Percentiles rank a stretch among this genome's conserved stretches.
Conservation (phyloP, 257 asterid species). For the Salvia miltiorrhiza region DNA sequence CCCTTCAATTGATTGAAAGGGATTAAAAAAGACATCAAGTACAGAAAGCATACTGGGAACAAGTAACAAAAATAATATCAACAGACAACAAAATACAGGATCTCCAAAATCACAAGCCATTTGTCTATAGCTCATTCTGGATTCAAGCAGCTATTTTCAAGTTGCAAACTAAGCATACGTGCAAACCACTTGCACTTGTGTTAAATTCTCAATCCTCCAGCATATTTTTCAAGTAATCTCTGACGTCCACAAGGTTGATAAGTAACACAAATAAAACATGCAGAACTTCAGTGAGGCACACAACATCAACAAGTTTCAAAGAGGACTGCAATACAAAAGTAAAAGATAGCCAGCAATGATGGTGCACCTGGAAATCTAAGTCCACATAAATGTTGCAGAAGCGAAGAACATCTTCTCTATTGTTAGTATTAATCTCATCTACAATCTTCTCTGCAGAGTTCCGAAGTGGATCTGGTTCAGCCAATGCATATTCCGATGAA, state of each 20-base stretch:
- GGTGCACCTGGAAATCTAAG: conserved; percentile 76
- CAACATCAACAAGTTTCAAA: background rate
- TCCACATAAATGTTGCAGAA: conserved; percentile 81
- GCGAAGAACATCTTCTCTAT: conserved; percentile 67
- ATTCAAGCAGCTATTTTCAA: background rate
- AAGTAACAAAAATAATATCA: background rate
- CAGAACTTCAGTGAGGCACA: background rate
- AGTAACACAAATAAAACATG: background rate
- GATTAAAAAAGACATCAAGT: background rate
- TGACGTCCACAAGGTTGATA: background rate
- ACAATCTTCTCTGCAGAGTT: conserved; percentile 77
- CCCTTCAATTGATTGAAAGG: background rate
- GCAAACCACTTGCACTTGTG: background rate
- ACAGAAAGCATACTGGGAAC: background rate
- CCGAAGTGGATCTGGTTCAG: conserved; percentile 91
- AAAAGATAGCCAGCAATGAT: background rate
- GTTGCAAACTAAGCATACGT: background rate
- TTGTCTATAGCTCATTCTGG: background rate
- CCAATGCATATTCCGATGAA: conserved; percentile 62
- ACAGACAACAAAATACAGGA: background rate
- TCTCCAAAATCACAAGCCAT: background rate
- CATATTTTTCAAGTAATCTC: background rate
- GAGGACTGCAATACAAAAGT: background rate
- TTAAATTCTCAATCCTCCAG: background rate
- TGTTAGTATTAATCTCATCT: conserved; percentile 69